Conservation (phyloP, 2,329 filamentous ascomycete species). For the Fusarium nematophilum region DNA sequence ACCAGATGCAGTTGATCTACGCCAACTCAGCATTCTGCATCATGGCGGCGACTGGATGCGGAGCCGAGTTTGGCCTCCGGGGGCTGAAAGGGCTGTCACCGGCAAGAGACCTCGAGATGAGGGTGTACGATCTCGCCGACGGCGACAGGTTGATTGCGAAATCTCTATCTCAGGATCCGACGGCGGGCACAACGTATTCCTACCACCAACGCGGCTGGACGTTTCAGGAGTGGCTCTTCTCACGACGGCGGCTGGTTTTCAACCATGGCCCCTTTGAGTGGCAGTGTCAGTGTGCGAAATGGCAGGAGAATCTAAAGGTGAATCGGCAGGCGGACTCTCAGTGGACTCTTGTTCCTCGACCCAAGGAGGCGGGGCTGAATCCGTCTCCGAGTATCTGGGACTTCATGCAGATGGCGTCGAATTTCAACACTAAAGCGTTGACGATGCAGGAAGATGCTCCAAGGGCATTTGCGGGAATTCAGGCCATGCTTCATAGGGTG, state of each 20-base stretch:
- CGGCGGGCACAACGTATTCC: conserved; percentile 11
- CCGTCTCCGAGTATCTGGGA: conserved; percentile 22
- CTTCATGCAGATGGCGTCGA: conserved; percentile 12
- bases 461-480: conserved; percentile 19
- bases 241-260: conserved; percentile 11
- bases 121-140: conserved; percentile 9
- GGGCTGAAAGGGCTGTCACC: conserved; percentile 8
- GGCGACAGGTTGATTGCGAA: conserved; percentile 10
- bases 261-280: conserved; percentile 6
- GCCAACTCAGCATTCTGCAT: conserved; percentile 17
- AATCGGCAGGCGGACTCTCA: neutral
- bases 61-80: conserved; percentile 20
- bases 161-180: neutral
- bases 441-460: conserved; percentile 23
- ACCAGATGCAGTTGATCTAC: conserved; percentile 27
- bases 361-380: conserved; percentile 3
- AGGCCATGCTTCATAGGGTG: conserved; percentile 22
- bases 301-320: conserved; percentile 8
- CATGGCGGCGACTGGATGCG: conserved; percentile 17
- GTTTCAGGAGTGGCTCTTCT: conserved; percentile 27
- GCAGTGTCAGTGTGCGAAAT: conserved; percentile 21
- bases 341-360: neutral
- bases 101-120: conserved; percentile 13
- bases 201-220: conserved; percentile 26
- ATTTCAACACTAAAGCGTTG: conserved; percentile 18